Base-by-base conservation (phyloP, 306 rosid species). In the Hylodesmum podocarpum region DNA sequence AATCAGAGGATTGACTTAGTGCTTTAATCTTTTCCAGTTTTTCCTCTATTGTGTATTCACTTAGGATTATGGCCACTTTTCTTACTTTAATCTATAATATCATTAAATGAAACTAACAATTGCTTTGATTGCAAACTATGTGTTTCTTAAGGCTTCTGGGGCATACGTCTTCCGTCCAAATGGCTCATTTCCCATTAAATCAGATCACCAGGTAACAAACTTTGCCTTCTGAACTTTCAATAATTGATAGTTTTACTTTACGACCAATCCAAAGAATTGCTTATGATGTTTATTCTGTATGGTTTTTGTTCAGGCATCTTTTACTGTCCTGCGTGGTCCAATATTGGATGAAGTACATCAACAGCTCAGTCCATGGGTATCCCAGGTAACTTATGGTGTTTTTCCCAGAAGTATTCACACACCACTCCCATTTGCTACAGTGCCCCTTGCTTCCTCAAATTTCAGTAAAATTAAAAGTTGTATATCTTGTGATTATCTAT, bases 161-260 rank as follows among this genome's bases (percentile, higher is more conserved):
- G 91, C 91, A 40, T 84, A 87, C 10, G 81, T 87, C 71, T 87
- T 87, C 58, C 87, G 88, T 53, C 87, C 91, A 70, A 87, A 87
- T 80, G 84, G 83, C 37, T 82, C 85, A 24, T 70, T 72, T 61
- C 81, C 84, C 37, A 80, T 87, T 33, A 82, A 77, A 51, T 58
- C 83, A 80, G 78, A 79, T 66, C 75, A 29, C 18, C 85, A 82
- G 91, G 91, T 87, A 69, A 46, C 44, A 50, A 29, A 62, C 68
- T 46, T 68, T 68, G 10, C 69, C 71, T 43, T 76, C 61, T 25
- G 49, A 68, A 34, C 74, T 16, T 53, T 70, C 41, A 55, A 40
- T 21, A n/a, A 37, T 65, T 40, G 51, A 44, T 41, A 27, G 46
- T 44, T 77, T 44, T 78, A 53, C 29, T 71, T 40, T 54, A 24